A percentile compares a stretch with the other conserved stretches of the same genome.
These are phyloP conservation scores for Aspergillus sp. DNA, from an alignment of 2,329 filamentous ascomycete genomes.

Conservation along the genomic window DNA sequence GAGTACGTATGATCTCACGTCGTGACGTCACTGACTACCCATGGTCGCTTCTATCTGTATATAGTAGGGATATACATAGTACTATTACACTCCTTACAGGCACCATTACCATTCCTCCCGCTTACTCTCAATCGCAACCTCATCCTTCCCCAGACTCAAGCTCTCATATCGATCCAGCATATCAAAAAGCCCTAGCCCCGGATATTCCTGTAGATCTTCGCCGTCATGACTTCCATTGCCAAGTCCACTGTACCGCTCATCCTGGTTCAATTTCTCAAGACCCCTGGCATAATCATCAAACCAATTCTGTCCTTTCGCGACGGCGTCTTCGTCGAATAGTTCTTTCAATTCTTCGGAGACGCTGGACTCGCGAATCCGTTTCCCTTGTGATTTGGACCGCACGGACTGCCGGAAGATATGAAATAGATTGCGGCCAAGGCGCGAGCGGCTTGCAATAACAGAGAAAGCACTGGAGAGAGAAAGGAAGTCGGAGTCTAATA, in stretches of 20 bases:
- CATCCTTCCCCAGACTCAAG: slow-evolving; percentile 31
- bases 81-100: not conserved
- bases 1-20: too few relatives aligned
- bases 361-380: slow-evolving; percentile 17
- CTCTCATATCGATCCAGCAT: slow-evolving; percentile 36
- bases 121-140: slow-evolving; percentile 16
- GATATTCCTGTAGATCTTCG: slow-evolving; percentile 18
- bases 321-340: slow-evolving; percentile 23
- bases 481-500: slow-evolving; percentile 30
- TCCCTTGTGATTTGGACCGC: slow-evolving; percentile 23
- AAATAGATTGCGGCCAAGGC: slow-evolving; percentile 27
- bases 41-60: not conserved
- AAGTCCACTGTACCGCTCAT: slow-evolving; percentile 26
- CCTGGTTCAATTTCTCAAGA: slow-evolving; percentile 26
- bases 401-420: slow-evolving; percentile 31
- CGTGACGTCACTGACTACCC: not conserved
- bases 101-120: not conserved
- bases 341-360: slow-evolving; percentile 27
- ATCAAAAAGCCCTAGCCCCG: slow-evolving; percentile 25
- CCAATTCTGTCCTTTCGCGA: slow-evolving; percentile 8
- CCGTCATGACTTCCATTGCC: slow-evolving; percentile 1
- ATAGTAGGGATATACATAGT: not conserved
- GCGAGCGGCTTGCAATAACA: slow-evolving; percentile 27
- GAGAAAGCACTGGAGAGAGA: slow-evolving; percentile 28
- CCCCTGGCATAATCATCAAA: slow-evolving; percentile 29